Base-by-base conservation (phyloP, 148 eudicot species). In the Spergularia bocconei region DNA sequence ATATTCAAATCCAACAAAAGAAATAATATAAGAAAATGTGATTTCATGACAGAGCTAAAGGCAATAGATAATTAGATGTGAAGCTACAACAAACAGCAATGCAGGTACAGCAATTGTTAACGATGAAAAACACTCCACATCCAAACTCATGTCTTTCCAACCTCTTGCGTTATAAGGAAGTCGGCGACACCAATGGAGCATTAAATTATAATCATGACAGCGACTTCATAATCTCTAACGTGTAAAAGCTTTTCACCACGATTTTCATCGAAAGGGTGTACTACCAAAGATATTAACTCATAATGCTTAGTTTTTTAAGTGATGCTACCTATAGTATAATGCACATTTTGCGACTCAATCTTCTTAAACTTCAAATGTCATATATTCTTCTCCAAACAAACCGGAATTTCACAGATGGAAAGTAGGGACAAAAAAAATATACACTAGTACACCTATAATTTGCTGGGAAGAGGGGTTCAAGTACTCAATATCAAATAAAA, bases 1-100 rank as follows among this genome's bases (percentile, higher is more conserved):
- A 55, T 41, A 48, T 56, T 61, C 56, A 75, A 54, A 41, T 56
- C 38, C 19, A 48, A 57, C 67, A 68, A 29, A 41, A n/a, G 6
- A 57, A 15, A 33, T 14, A 12, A 39, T 13, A 68, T 48, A 11
- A 63, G 36, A 63, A 63, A 8, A 38, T 16, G 69, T 1, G 51
- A 5, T 13, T 33, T 39, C 51, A n/a, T 65, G 69, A 65, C 10
- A 39, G 23, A 38, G 7, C 41, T 62, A 62, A 39, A 38, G 10
- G 17, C 38, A 29, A 13, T 62, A 25, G 13, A 29, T 63, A 63
- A 12, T 14, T 36, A 16, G 14, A 14, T 21, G 41, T 10, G 50
- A 56, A 67, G 51, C 56, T 48, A 48, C 33, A 14, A 41, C 54
- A 67, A 67, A 67, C 70, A 67, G 29, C 29, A 19, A 20, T 19